Conservation (phyloP, 257 asterid species). For the Coffea canephora region DNA sequence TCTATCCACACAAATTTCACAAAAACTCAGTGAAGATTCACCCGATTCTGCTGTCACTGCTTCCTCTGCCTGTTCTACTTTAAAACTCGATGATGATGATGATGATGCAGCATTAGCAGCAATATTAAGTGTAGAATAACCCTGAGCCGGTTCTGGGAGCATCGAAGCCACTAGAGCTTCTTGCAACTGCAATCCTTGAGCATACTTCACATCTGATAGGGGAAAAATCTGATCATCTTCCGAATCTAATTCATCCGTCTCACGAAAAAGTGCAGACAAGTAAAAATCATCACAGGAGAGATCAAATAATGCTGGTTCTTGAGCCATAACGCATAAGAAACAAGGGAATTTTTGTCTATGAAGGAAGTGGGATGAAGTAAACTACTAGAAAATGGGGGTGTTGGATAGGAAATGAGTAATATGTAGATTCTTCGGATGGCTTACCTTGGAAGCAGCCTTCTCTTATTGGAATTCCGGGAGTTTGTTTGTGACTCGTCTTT, state of each 20-base stretch:
- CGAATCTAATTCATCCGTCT: background rate
- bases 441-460: background rate
- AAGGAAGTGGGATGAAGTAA: background rate
- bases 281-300: constrained; percentile 9
- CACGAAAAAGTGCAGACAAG: constrained; percentile 14
- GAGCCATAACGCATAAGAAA: background rate
- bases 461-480: background rate
- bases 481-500: background rate
- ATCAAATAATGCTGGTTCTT: background rate
- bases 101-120: background rate
- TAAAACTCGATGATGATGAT: background rate
- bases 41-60: background rate
- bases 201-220: constrained; percentile 23
- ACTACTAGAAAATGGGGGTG: background rate
- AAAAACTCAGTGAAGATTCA: constrained; percentile 24
- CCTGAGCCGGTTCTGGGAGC: background rate
- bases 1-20: constrained; percentile 57
- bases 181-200: constrained; percentile 33
- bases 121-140: too few species aligned
- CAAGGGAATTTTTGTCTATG: background rate
- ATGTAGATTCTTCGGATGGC: background rate
- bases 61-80: background rate
- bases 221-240: constrained; percentile 13
- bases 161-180: constrained; percentile 23
- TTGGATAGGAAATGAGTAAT: background rate